Evolutionary conservation across 805 yeast species (phyloP), one percentile per base, ranked within the genome.

Genomic region (Starmerella cellae): DNA sequence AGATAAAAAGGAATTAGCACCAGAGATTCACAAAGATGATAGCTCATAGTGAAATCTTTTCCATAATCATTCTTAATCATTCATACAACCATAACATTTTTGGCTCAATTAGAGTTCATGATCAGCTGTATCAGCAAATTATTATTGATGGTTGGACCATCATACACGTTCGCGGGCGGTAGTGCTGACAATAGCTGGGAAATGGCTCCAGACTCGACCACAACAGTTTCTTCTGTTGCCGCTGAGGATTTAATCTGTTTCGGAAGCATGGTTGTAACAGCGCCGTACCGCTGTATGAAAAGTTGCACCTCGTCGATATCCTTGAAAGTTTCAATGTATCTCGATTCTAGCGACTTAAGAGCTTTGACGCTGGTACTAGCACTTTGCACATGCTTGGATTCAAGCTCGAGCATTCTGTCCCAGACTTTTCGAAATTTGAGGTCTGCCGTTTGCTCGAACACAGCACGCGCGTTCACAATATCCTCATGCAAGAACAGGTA

Each of bases 401-500:
- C 93, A 56, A 77, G 79, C 38, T 69, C 65, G 37, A 82, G 70
- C 61, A 79, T 82, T 35, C 69, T 64, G 41, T 72, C 72, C 52
- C 69, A 75, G 30, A 80, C 63, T 31, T 62, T 63, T 41, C 68
- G 64, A 16, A 55, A 59, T n/a, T 59, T 62, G 1, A 62, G 59
- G 9, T 78, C 73, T 9, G 80, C 67, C 0, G 85, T 75, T 3
- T 80, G 70, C 59, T 91, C 97, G 57, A 88, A 79, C 29, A 84
- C 67, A 8, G 84, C 82, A 52, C 88, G 78, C 16, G 85, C 81
- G 54, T 81, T 69, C 55, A 80, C 63, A 62, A 76, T 87, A 53
- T 78, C 81, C 55, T 79, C 79, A 22, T 72, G 67, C 46, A 70
- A 63, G 18, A 84, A 70, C 49, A 91, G 64, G 55, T 80, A 87